Evolutionary conservation across 371 early-diverging fungal genomes (phyloP).

Genomic region (Mucor piriformis): DNA sequence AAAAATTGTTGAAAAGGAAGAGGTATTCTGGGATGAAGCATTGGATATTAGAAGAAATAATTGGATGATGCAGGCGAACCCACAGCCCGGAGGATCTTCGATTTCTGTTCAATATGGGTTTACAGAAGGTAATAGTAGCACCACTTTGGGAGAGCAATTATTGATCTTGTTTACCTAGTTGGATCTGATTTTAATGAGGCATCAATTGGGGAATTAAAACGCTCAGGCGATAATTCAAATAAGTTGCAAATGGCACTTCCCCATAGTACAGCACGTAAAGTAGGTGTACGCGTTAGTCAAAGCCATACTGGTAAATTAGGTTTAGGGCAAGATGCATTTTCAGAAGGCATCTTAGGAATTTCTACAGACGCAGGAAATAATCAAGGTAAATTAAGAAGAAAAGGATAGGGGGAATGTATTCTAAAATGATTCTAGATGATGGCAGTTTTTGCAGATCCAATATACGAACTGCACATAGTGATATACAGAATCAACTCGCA

Average conservation of each 20-base stretch:
- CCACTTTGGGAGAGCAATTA: neutral
- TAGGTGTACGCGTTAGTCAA: constrained; percentile 26
- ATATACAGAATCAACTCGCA: constrained; percentile 47
- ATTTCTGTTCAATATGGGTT: constrained; percentile 62
- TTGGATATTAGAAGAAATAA: constrained; percentile 63
- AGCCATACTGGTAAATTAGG: constrained; percentile 23
- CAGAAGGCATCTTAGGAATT: constrained; percentile 26
- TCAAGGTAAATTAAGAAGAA: neutral
- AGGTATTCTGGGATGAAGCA: constrained; percentile 72
- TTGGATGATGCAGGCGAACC: constrained; percentile 66
- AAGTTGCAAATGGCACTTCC: constrained; percentile 24
- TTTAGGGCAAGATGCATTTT: constrained; percentile 9
- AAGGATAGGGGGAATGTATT: neutral
- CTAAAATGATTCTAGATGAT: neutral
- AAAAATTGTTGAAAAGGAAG: constrained; percentile 56
- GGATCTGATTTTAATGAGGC: constrained; percentile 35
- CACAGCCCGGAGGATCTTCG: constrained; percentile 12
- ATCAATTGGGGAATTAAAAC: constrained; percentile 30
- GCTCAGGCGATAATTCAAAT: constrained; percentile 11
- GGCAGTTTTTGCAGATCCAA: neutral
- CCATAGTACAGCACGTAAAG: constrained; percentile 20
- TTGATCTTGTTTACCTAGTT: constrained; percentile 5
- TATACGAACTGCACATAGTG: constrained; percentile 9
- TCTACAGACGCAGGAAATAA: neutral
- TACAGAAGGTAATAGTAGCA: constrained; percentile 50